Evolutionary conservation across 768 basidiomycete genomes (phyloP).

Genomic region (Lyophyllum atratum): DNA sequence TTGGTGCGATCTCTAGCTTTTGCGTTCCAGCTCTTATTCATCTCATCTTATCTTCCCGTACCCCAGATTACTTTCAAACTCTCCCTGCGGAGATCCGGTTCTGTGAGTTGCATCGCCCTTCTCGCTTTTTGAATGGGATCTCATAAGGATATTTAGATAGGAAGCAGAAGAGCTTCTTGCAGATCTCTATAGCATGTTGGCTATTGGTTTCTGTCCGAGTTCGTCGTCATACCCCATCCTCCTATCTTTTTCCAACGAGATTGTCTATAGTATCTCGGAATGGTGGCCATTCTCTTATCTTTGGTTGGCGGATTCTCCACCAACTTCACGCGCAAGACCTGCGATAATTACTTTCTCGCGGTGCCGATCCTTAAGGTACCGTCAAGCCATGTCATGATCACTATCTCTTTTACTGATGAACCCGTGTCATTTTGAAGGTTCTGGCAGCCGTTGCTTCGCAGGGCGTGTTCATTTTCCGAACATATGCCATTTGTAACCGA

Average conservation of each 20-base stretch:
- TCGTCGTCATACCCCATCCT: not conserved
- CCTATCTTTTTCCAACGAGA: not conserved
- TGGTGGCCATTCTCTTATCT: slow-evolving; percentile 17
- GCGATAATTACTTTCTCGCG: slow-evolving; percentile 14
- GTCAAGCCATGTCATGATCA: not conserved
- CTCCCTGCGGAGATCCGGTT: slow-evolving; percentile 19
- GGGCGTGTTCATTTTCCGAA: slow-evolving; percentile 21
- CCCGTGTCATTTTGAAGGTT: slow-evolving; percentile 7
- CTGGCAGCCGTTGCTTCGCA: slow-evolving; percentile 22
- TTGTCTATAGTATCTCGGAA: slow-evolving; percentile 20
- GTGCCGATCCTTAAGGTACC: slow-evolving; percentile 18
- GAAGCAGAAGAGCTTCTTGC: slow-evolving; percentile 16
- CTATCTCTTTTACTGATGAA: not conserved
- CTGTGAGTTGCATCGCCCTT: slow-evolving; percentile 5
- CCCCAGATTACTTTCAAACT: slow-evolving; percentile 21
- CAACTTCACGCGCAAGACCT: slow-evolving; percentile 14
- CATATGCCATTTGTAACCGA: slow-evolving; percentile 20
- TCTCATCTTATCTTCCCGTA: not conserved
- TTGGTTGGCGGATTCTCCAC: slow-evolving; percentile 19
- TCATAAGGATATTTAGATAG: slow-evolving; percentile 7
- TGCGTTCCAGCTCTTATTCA: not conserved
- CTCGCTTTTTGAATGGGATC: not conserved
- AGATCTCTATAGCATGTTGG: slow-evolving; percentile 20
- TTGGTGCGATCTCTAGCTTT: slow-evolving; percentile 9
- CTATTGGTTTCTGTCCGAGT: slow-evolving; percentile 18